Evolutionary conservation across 805 yeast species (phyloP).

Genomic region (Cyberlindnera samutprakarnensis): DNA sequence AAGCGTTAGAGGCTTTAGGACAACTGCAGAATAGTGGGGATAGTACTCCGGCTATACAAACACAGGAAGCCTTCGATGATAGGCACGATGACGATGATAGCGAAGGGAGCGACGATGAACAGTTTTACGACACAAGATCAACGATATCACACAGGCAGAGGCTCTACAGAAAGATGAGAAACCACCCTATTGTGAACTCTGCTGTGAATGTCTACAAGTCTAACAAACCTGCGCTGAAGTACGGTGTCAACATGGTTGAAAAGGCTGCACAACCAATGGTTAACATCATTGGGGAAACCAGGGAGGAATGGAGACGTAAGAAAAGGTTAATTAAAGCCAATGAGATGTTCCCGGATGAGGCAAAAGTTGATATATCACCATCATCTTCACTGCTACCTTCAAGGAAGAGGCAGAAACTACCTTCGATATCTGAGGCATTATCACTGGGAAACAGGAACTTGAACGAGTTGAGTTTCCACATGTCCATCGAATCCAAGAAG

Average conservation of each 20-base stretch:
- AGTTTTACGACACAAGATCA: constrained; percentile 32
- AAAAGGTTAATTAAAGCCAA: constrained; percentile 26
- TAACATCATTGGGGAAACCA: constrained; percentile 34
- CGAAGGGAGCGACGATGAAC: constrained; percentile 23
- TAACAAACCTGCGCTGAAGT: constrained; percentile 41
- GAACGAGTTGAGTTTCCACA: constrained; percentile 27
- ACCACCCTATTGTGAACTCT: constrained; percentile 26
- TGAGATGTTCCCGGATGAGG: constrained; percentile 23
- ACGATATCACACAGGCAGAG: constrained; percentile 8
- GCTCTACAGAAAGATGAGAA: constrained; percentile 38
- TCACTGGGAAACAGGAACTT: constrained; percentile 28
- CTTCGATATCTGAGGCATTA: constrained; percentile 29
- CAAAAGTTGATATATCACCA: constrained; percentile 11
- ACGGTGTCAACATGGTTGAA: constrained; percentile 55
- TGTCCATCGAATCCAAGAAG: constrained; percentile 66
- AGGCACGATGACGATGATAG: constrained; percentile 9
- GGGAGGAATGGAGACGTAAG: constrained; percentile 28
- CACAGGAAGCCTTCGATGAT: constrained; percentile 1
- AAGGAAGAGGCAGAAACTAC: constrained; percentile 23
- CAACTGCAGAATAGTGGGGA: constrained; percentile 19
- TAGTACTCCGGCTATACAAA: constrained; percentile 6
- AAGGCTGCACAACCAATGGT: constrained; percentile 48
- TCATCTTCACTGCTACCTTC: constrained; percentile 6
- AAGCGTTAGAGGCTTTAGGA: constrained; percentile 20
- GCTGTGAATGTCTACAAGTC: constrained; percentile 26